These are phyloP conservation scores for Lomentospora prolificans DNA, from an alignment of 2,329 filamentous ascomycete species.

Conservation along the genomic window DNA sequence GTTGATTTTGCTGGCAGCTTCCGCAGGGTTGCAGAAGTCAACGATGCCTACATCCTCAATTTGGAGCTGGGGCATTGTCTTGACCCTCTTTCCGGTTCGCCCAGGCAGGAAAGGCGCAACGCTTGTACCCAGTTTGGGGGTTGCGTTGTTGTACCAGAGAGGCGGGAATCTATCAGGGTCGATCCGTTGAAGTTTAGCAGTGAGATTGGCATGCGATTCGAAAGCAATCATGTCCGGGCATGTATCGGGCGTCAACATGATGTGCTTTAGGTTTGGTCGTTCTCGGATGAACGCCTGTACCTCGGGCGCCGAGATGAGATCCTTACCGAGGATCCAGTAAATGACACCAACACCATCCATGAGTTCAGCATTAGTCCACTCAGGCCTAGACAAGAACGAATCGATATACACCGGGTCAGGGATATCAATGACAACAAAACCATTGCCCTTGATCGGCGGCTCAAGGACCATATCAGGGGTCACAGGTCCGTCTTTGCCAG, in stretches of 20 bases:
- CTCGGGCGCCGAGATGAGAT: slow-evolving; percentile 50
- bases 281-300: slow-evolving; percentile 61
- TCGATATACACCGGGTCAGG: slow-evolving; percentile 62
- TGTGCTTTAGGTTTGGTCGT: slow-evolving; percentile 55
- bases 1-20: slow-evolving; percentile 29
- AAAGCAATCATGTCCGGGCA: slow-evolving; percentile 68
- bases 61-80: slow-evolving; percentile 35
- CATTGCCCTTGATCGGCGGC: slow-evolving; percentile 54
- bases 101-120: slow-evolving; percentile 26
- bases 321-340: slow-evolving; percentile 72
- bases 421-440: slow-evolving; percentile 72
- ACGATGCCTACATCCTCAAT: slow-evolving; percentile 36
- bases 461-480: slow-evolving; percentile 83
- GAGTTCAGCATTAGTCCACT: slow-evolving; percentile 57
- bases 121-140: slow-evolving; percentile 13
- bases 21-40: slow-evolving; percentile 35
- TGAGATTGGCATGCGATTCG: slow-evolving; percentile 54
- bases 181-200: slow-evolving; percentile 60
- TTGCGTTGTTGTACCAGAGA: slow-evolving; percentile 53
- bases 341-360: slow-evolving; percentile 59
- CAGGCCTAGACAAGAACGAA: slow-evolving; percentile 56
- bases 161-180: slow-evolving; percentile 65
- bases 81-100: slow-evolving; percentile 32
- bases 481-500: slow-evolving; percentile 56
- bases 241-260: slow-evolving; percentile 65